Evolutionary conservation across 1,284 basidiomycete genomes (phyloP).

Genomic region (Cutaneotrichosporon sp.): DNA sequence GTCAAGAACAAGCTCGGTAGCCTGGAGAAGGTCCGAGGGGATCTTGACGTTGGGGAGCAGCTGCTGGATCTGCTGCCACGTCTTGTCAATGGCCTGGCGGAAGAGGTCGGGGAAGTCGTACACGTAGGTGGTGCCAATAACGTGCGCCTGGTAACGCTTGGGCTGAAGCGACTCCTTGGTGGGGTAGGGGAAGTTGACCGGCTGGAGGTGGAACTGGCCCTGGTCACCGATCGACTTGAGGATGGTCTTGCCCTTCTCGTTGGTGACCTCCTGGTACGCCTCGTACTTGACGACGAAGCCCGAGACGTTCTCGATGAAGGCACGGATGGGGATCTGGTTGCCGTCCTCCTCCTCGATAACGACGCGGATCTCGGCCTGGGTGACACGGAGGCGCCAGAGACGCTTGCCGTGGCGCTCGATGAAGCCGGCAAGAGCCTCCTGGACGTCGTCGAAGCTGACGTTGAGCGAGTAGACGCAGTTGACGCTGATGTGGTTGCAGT

Average conservation of each 20-base stretch:
- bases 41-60: constrained; percentile 67
- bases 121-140: constrained; percentile 96
- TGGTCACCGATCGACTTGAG: constrained; percentile 91
- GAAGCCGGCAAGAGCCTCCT: constrained; percentile 94
- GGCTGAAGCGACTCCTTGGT: constrained; percentile 99
- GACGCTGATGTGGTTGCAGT: constrained; percentile 96
- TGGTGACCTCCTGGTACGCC: constrained; percentile 97
- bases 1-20: constrained; percentile 89
- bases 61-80: constrained; percentile 76
- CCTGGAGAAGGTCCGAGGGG: constrained; percentile 77
- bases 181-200: constrained; percentile 86
- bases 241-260: constrained; percentile 90
- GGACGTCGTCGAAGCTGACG: constrained; percentile 93
- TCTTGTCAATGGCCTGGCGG: constrained; percentile 91
- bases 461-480: constrained; percentile 97
- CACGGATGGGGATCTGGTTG: constrained; percentile 91
- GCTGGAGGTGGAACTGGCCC: constrained; percentile 89
- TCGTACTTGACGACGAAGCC: constrained; percentile 99
- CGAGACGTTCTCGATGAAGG: constrained; percentile 97
- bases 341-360: constrained; percentile 90
- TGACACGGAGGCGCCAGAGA: constrained; percentile 96
- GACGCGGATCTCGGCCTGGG: constrained; percentile 93
- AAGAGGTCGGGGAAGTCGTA: constrained; percentile 99
- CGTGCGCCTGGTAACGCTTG: constrained; percentile 98
- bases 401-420: constrained; percentile 98